Conservation (phyloP, 192 early-diverging fungal genomes). For the Thamnidium elegans region DNA sequence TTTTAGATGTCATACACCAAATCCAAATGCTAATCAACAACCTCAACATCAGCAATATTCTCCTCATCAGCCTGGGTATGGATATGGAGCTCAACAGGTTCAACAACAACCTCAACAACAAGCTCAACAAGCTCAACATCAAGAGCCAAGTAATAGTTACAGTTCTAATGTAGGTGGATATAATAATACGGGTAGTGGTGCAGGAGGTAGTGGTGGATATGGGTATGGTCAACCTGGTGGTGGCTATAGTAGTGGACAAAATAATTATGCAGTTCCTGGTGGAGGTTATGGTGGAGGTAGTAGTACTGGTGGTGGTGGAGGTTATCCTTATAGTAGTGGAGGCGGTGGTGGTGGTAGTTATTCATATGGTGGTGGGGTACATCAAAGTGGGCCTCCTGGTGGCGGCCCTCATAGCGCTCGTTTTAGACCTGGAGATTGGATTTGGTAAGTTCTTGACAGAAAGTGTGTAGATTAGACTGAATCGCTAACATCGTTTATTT, state of each 20-base stretch:
- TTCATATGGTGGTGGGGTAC: constrained; percentile 8
- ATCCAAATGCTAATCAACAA: constrained; percentile 20
- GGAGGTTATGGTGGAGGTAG: constrained; percentile 25
- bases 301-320: constrained; percentile 22
- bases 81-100: constrained; percentile 3
- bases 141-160: constrained; percentile 20
- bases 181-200: constrained; percentile 17
- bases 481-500: background rate
- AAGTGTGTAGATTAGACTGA: no score
- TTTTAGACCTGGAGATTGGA: constrained; percentile 69
- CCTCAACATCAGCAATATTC: constrained; percentile 16
- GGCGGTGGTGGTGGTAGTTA: constrained; percentile 6
- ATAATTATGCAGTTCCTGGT: constrained; percentile 14
- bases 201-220: constrained; percentile 28
- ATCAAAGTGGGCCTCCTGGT: constrained; percentile 30
- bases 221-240: constrained; percentile 18
- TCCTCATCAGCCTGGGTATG: constrained; percentile 21
- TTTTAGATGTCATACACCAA: constrained; percentile 57
- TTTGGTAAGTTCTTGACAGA: constrained; percentile 37
- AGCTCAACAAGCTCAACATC: background rate
- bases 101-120: background rate
- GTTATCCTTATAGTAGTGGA: constrained; percentile 31
- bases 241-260: constrained; percentile 21
- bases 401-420: constrained; percentile 33
- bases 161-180: constrained; percentile 24